Evolutionary conservation across 2,329 filamentous ascomycete genomes (phyloP).

Genomic region (Alternaria solani): DNA sequence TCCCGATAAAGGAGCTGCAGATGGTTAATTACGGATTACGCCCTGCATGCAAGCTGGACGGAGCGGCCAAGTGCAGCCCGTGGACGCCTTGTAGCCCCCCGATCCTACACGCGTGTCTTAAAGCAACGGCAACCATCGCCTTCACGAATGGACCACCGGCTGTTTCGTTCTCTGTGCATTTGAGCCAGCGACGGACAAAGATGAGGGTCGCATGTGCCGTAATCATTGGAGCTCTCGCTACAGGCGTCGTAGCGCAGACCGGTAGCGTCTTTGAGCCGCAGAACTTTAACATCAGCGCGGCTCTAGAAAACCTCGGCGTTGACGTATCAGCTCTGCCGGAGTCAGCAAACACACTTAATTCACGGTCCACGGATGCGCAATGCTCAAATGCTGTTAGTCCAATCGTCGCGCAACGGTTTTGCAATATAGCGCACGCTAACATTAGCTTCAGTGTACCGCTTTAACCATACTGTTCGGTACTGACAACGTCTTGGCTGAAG

Average conservation of each 20-base stretch:
- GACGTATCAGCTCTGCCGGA: constrained; percentile 3
- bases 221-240: neutral
- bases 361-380: neutral
- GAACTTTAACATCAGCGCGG: constrained; percentile 8
- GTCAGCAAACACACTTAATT: neutral
- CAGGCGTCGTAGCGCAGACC: neutral
- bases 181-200: neutral
- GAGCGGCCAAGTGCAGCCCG: neutral
- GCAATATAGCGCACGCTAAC: neutral
- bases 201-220: neutral
- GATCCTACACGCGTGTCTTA: neutral
- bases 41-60: neutral
- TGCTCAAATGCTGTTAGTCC: constrained; percentile 6
- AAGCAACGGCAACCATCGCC: neutral
- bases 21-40: neutral
- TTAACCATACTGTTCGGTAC: constrained; percentile 24
- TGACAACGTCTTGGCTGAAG: constrained; percentile 14
- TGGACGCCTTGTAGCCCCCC: neutral
- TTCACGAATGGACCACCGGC: neutral
- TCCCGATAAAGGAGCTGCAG: neutral
- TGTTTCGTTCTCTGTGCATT: neutral
- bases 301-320: constrained; percentile 5
- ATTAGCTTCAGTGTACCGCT: constrained; percentile 21
- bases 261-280: constrained; percentile 2
- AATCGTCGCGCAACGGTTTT: neutral